Evolutionary conservation across 202 grass and related monocot genomes (phyloP).

Genomic region (Panicum hallii): DNA sequence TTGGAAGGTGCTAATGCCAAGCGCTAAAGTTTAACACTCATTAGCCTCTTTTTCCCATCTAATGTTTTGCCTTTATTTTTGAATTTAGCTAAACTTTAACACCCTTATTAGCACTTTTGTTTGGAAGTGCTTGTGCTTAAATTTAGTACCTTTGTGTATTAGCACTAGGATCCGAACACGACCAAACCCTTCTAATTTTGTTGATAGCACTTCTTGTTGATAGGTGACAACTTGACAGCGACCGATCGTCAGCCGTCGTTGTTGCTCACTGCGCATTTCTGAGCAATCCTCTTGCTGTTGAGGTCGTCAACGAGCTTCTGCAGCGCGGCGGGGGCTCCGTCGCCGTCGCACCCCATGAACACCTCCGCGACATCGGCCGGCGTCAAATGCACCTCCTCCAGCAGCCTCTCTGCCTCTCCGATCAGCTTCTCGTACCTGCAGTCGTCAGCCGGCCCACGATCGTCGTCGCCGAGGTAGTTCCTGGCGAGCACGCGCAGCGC

Average conservation of each 20-base stretch:
- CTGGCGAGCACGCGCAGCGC: conserved; percentile 68
- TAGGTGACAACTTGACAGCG: not conserved
- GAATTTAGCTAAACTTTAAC: too few relatives aligned
- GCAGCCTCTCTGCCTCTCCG: conserved; percentile 61
- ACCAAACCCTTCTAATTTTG: too few relatives aligned
- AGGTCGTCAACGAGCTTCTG: conserved; percentile 57
- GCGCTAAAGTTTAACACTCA: too few relatives aligned
- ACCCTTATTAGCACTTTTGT: too few relatives aligned
- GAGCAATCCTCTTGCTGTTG: not conserved
- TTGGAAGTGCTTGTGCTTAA: too few relatives aligned
- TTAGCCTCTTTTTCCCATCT: too few relatives aligned
- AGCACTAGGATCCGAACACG: too few relatives aligned
- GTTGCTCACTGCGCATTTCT: not conserved
- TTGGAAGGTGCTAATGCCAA: too few relatives aligned
- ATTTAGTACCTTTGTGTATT: too few relatives aligned
- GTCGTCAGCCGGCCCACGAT: not conserved
- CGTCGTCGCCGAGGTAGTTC: conserved; percentile 63
- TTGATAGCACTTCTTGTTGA: not conserved
- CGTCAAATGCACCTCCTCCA: conserved; percentile 58
- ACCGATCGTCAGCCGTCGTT: not conserved
- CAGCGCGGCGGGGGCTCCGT: conserved; percentile 45
- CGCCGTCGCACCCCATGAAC: conserved; percentile 73
- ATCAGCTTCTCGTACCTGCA: conserved; percentile 14
- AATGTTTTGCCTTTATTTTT: too few relatives aligned
- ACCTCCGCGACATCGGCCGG: conserved; percentile 82